phyloP scores from a whole-genome alignment of 1,284 basidiomycete genomes.

The Bondarzewia mesenterica region DNA sequence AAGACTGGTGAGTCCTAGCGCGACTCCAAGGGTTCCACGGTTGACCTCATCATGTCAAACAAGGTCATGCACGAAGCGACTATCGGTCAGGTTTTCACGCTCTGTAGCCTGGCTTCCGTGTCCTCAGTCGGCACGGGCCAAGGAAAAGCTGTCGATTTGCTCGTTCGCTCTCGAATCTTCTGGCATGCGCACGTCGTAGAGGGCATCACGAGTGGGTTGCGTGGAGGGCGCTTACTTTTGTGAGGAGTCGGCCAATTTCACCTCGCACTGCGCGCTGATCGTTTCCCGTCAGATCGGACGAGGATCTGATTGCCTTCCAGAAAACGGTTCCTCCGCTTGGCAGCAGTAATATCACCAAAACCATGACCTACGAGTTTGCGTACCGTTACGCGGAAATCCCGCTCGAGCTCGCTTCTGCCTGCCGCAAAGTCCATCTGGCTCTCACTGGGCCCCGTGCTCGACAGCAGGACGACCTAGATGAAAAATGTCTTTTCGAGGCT shows the following conservation, averaged over 20 bases:
- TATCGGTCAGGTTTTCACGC: conserved; percentile 58
- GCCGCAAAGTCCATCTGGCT: conserved; percentile 65
- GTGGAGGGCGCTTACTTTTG: conserved; percentile 72
- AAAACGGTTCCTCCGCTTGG: conserved; percentile 43
- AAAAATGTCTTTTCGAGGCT: conserved; percentile 53
- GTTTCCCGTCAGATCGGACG: conserved; percentile 43
- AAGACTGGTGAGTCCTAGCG: conserved; percentile 30
- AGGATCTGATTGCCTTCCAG: conserved; percentile 66
- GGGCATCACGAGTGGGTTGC: conserved; percentile 68
- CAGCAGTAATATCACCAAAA: conserved; percentile 24
- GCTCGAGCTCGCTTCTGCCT: conserved; percentile 62
- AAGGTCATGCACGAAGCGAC: conserved; percentile 54
- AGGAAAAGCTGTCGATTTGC: conserved; percentile 49
- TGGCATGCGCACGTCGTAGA: conserved; percentile 84
- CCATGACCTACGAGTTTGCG: conserved; percentile 28
- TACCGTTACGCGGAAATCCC: conserved; percentile 49
- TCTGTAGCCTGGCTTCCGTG: conserved; percentile 49
- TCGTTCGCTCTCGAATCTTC: conserved; percentile 69
- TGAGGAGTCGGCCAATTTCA: conserved; percentile 28
- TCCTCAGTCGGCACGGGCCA: conserved; percentile 41
- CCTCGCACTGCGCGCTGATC: conserved; percentile 2
- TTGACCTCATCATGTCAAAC: background rate
- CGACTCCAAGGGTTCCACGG: too few species aligned
- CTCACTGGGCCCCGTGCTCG: conserved; percentile 70
- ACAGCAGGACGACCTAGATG: conserved; percentile 50